Base-by-base conservation (phyloP, 305 asterid genomes). In the Fraxinus nigra region DNA sequence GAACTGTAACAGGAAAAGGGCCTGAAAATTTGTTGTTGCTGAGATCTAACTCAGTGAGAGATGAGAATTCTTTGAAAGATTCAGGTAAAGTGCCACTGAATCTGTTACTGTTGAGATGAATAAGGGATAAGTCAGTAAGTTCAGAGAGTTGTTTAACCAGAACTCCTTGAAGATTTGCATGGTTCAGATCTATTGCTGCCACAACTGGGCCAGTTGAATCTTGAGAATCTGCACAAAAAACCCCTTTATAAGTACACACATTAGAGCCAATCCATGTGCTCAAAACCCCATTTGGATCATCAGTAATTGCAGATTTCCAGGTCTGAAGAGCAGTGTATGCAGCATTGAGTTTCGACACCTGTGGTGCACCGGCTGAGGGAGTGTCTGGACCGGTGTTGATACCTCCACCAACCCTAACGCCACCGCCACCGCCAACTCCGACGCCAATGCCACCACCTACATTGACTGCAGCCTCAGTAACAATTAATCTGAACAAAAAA, bases 21-120 rank as follows among this genome's bases (percentile, higher is more conserved):
- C 99, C 99, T 7, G 95, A 86, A 77, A 94, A 89, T 7, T 73
- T 86, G 87, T 95, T 95, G 90, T 95, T 95, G 79, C 99, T 95
- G 78, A 95, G 92, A 88, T 95, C 99, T 59, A 95, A 75, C 26
- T 95, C 99, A 5, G 96, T 65, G 1, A 95, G 85, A 0, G 91
- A 88, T 0, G 84, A 40, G 4, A 94, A 82, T 0, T 92, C 87
- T 32, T 79, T 59, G 79, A 94, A 88, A 0, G 93, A 81, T 1
- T 81, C 78, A 1, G 99, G 99, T 69, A 95, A 65, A 1, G 76
- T 51, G 70, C 98, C 98, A 7, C 84, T 78, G 84, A 95, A 95
- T 24, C 97, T 89, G 88, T 95, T 95, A 86, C 83, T 86, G 85
- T 95, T 95, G 84, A 94, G 91, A 79, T 95, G 99, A 74, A 95